Evolutionary conservation across 2,329 filamentous ascomycete species (phyloP).

Genomic region (Pyrenophora tritici-repentis): DNA sequence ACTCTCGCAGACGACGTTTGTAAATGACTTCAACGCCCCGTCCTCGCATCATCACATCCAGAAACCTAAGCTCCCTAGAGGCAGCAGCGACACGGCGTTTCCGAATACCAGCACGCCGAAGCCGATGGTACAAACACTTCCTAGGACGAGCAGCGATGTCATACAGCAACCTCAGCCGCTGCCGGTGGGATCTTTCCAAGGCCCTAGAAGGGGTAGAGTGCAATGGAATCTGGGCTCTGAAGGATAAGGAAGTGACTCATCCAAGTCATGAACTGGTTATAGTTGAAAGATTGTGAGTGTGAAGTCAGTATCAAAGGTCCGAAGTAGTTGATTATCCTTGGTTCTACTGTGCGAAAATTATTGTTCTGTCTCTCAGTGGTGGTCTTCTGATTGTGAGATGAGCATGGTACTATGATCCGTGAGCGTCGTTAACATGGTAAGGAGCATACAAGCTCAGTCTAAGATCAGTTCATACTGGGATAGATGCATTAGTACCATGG

Average conservation of each 20-base stretch:
- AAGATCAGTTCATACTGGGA: too few species aligned
- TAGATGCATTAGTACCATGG: too few species aligned
- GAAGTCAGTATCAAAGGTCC: too few species aligned
- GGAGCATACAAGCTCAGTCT: too few species aligned
- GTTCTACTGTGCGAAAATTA: neutral
- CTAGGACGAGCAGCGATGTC: conserved; percentile 35
- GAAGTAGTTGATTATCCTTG: neutral
- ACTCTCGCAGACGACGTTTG: conserved; percentile 7
- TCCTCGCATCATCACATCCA: conserved; percentile 29
- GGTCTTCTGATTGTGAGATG: neutral
- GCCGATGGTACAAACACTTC: conserved; percentile 16
- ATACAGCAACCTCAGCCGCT: conserved; percentile 36
- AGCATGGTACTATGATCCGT: neutral
- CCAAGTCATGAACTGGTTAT: neutral
- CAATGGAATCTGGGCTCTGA: conserved; percentile 46
- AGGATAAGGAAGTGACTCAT: conserved; percentile 4
- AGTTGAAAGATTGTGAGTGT: neutral
- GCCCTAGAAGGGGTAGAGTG: conserved; percentile 29
- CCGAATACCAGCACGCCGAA: conserved; percentile 13
- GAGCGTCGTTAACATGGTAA: too few species aligned
- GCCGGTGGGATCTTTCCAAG: conserved; percentile 23
- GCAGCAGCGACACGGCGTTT: conserved; percentile 31
- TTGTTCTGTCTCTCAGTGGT: neutral
- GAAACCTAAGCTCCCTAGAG: conserved; percentile 22
- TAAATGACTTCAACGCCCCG: conserved; percentile 27